A percentile compares a stretch with the other conserved stretches of the same genome.
These are phyloP conservation scores for Jatropha curcas DNA, from an alignment of 345 rosid species.

Conservation along the genomic window DNA sequence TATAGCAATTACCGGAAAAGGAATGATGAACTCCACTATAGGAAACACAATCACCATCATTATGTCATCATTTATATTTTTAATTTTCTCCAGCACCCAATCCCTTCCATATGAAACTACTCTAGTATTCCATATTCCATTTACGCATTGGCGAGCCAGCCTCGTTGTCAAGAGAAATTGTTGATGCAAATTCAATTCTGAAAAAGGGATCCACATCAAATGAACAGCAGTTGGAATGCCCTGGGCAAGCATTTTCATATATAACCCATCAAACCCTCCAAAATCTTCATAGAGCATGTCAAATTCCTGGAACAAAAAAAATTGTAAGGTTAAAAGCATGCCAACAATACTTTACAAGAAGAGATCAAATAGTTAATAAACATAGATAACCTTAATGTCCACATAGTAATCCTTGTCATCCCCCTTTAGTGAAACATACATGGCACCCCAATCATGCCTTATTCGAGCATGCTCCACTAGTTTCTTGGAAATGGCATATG, in stretches of 20 bases:
- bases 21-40: constrained; percentile 57
- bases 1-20: constrained; percentile 64
- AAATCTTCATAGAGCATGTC: constrained; percentile 77
- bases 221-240: constrained; percentile 81
- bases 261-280: constrained; percentile 94
- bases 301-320: constrained; percentile 63
- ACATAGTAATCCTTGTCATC: constrained; percentile 76
- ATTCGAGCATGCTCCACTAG: constrained; percentile 73
- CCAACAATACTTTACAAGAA: constrained; percentile 13
- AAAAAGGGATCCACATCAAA: constrained; percentile 91
- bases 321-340: constrained; percentile 27
- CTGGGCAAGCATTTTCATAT: constrained; percentile 85
- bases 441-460: constrained; percentile 92
- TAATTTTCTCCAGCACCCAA: constrained; percentile 47
- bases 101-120: constrained; percentile 48
- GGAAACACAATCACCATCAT: constrained; percentile 68
- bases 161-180: constrained; percentile 65
- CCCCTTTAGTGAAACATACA: constrained; percentile 79
- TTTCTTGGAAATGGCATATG: constrained; percentile 84
- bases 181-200: constrained; percentile 72
- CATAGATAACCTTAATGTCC: constrained; percentile 63
- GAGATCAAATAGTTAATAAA: constrained; percentile 16
- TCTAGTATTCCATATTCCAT: constrained; percentile 55
- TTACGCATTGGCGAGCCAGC: constrained; percentile 53
- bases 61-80: constrained; percentile 68